phyloP scores from a whole-genome alignment of 495 filamentous ascomycete species.

The Penicillium cosmopolitanum region DNA sequence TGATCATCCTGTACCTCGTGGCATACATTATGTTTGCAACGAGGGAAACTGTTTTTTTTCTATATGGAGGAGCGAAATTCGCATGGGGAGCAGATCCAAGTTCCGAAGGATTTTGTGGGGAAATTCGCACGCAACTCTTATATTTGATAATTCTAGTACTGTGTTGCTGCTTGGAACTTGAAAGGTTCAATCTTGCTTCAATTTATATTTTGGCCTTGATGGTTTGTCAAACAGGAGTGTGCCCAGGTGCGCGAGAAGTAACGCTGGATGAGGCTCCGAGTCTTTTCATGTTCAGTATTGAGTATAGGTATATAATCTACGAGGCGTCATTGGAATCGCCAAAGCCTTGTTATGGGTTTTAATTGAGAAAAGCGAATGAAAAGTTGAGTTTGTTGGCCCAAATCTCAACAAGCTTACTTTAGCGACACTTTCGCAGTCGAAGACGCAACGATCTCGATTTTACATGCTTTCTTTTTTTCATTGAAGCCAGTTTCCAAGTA shows the following conservation, averaged over 20 bases:
- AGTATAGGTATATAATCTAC: too few species aligned
- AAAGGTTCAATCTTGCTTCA: background rate
- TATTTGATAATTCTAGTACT: background rate
- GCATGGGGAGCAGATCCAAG: background rate
- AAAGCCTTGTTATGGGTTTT: too few species aligned
- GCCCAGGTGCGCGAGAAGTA: too few species aligned
- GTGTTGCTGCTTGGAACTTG: background rate
- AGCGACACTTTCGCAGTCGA: too few species aligned
- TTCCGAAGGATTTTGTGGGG: background rate
- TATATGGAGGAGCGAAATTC: conserved; percentile 4
- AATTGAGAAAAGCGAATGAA: too few species aligned
- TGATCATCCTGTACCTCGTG: background rate
- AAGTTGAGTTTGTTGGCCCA: too few species aligned
- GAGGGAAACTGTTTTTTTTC: conserved; percentile 10
- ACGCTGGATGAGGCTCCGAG: too few species aligned
- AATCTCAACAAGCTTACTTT: too few species aligned
- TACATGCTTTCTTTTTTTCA: background rate
- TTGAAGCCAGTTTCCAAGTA: background rate
- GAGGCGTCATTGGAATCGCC: too few species aligned
- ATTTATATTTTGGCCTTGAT: background rate
- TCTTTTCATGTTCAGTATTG: too few species aligned
- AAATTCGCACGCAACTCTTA: background rate
- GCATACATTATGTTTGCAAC: conserved; percentile 18
- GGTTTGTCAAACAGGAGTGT: too few species aligned
- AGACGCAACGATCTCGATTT: too few species aligned